A percentile compares a stretch with the other conserved stretches of the same genome.
These are phyloP conservation scores for Trichoderma simmonsii DNA, from an alignment of 2,329 filamentous ascomycete species.

Conservation along the genomic window DNA sequence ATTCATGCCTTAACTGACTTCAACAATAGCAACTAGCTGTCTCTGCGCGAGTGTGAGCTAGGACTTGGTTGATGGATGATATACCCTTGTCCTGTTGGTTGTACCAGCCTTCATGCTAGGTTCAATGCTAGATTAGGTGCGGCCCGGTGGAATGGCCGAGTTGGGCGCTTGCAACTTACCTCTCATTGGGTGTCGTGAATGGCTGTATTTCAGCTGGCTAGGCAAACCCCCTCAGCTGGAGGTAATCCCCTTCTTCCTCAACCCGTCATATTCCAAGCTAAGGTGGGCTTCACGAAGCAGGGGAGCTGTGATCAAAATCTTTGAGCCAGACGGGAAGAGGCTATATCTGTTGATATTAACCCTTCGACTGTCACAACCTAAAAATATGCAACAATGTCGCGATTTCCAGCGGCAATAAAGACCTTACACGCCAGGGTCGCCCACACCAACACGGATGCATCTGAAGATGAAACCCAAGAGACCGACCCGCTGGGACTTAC, in stretches of 20 bases:
- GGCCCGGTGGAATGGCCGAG: background rate
- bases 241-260: background rate
- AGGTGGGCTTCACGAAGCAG: background rate
- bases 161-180: background rate
- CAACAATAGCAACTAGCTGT: background rate
- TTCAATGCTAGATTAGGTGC: background rate
- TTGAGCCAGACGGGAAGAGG: background rate
- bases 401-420: background rate
- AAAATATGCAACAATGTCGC: background rate
- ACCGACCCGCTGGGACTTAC: slow-evolving; percentile 5
- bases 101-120: background rate
- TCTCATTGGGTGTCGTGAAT: background rate
- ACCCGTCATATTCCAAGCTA: background rate
- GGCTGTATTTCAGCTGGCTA: background rate
- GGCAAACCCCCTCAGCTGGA: background rate
- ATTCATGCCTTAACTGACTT: background rate
- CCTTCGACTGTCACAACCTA: background rate
- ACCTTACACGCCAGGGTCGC: background rate
- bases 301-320: background rate
- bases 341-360: background rate
- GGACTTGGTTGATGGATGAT: background rate
- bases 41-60: background rate
- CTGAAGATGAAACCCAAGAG: background rate
- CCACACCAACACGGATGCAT: background rate
- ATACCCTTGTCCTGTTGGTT: background rate